Percentiles rank a stretch among this genome's conserved stretches.
Conservation (phyloP, 257 asterid genomes). For the Solanum etuberosum region DNA sequence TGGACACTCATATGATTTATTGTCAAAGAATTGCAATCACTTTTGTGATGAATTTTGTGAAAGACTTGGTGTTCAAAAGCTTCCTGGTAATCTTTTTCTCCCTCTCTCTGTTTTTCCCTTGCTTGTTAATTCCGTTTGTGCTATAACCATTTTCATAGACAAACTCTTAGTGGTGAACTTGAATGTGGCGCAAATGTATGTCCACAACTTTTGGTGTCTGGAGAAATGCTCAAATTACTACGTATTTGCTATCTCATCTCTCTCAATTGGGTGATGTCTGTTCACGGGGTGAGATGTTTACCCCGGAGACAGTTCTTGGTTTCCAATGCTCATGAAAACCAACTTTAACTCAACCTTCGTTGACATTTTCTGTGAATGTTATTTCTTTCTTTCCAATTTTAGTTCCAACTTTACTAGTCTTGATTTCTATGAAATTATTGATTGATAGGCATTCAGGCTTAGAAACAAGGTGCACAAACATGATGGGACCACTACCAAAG, state of each 20-base stretch:
- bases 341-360: background rate
- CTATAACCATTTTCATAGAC: background rate
- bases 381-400: background rate
- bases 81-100: constrained; percentile 57
- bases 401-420: background rate
- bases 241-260: background rate
- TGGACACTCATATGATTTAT: constrained; percentile 75
- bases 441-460: background rate
- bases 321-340: background rate
- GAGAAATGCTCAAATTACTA: background rate
- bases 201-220: background rate
- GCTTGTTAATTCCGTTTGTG: background rate
- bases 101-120: background rate
- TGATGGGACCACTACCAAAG: background rate
- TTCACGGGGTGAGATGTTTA: background rate
- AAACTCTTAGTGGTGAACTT: background rate
- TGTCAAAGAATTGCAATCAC: constrained; percentile 93
- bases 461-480: background rate
- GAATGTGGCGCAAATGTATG: background rate
- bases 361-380: background rate
- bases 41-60: constrained; percentile 91
- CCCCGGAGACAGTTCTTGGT: background rate
- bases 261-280: background rate
- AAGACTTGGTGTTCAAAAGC: constrained; percentile 87
- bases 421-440: background rate